Evolutionary conservation across 176 grass and related monocot species (phyloP).

Genomic region (Oryza meridionalis): DNA sequence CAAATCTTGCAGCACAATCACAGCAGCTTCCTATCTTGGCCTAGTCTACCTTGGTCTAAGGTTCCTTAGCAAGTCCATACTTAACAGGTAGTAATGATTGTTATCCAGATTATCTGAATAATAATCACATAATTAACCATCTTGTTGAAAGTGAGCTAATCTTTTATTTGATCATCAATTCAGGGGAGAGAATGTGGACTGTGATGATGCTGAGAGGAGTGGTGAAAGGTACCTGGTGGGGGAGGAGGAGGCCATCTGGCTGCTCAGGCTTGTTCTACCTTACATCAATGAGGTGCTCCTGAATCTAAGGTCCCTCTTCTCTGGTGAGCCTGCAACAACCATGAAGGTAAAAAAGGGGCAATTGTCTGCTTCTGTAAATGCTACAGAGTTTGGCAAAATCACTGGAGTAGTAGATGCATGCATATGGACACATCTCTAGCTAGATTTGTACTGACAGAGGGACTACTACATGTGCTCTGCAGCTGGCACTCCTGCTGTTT

Average conservation of each 20-base stretch:
- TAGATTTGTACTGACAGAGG: constrained; percentile 48
- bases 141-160: neutral
- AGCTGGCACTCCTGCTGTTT: constrained; percentile 90
- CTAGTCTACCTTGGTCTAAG: constrained; percentile 81
- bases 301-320: constrained; percentile 74
- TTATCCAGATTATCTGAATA: neutral
- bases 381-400: neutral
- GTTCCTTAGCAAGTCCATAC: constrained; percentile 78
- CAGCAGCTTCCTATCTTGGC: constrained; percentile 78
- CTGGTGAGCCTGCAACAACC: constrained; percentile 86
- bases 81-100: constrained; percentile 74
- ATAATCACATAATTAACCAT: neutral
- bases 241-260: constrained; percentile 95
- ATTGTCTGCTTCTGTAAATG: neutral
- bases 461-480: constrained; percentile 49
- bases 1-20: constrained; percentile 65
- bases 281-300: constrained; percentile 88
- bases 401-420: constrained; percentile 8
- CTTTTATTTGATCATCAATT: neutral
- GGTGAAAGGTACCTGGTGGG: constrained; percentile 63
- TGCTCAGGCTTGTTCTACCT: constrained; percentile 79
- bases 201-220: constrained; percentile 40
- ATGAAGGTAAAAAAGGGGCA: constrained; percentile 66
- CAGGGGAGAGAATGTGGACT: constrained; percentile 65
- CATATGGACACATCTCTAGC: constrained; percentile 26